Percentiles rank a stretch among this genome's conserved stretches.
Conservation (phyloP, 768 basidiomycete species). For the Tricholoma flavovirens region DNA sequence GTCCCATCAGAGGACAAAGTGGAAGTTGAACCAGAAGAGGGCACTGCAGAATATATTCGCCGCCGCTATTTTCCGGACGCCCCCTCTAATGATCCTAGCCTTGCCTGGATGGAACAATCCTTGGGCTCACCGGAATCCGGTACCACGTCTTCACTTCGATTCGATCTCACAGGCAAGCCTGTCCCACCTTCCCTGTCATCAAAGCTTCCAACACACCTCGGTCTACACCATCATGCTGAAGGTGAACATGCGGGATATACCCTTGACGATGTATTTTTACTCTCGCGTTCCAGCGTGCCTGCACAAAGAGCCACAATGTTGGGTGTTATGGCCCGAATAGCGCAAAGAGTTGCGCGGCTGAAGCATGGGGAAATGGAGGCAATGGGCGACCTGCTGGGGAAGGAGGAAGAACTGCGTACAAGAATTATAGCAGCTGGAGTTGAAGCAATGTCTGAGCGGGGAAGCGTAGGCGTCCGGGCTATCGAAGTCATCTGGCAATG, state of each 20-base stretch:
- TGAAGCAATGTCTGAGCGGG: constrained; percentile 59
- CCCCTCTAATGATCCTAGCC: constrained; percentile 59
- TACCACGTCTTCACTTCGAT: constrained; percentile 47
- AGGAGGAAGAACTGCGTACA: constrained; percentile 46
- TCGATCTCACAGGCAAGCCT: constrained; percentile 69
- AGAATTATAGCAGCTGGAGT: constrained; percentile 63
- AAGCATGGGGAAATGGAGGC: constrained; percentile 30
- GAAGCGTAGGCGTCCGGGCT: constrained; percentile 60
- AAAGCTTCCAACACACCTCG: constrained; percentile 74
- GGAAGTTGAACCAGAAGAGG: constrained; percentile 46
- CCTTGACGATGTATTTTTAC: constrained; percentile 74
- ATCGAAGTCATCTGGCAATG: constrained; percentile 73
- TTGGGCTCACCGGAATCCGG: constrained; percentile 22
- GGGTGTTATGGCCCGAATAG: constrained; percentile 58
- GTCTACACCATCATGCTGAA: constrained; percentile 88
- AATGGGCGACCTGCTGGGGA: constrained; percentile 30
- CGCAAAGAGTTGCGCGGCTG: constrained; percentile 29
- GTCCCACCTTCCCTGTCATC: constrained; percentile 52
- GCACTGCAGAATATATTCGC: constrained; percentile 80
- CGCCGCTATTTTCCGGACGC: constrained; percentile 75
- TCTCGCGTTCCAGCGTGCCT: constrained; percentile 75
- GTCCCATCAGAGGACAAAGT: background rate
- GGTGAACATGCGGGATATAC: constrained; percentile 81
- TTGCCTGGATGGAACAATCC: constrained; percentile 68
- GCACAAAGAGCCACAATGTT: constrained; percentile 84